A percentile compares a stretch with the other conserved stretches of the same genome.
Evolutionary conservation across 768 basidiomycete species (phyloP).

Genomic region (Cantharellus cinnabarinus): DNA sequence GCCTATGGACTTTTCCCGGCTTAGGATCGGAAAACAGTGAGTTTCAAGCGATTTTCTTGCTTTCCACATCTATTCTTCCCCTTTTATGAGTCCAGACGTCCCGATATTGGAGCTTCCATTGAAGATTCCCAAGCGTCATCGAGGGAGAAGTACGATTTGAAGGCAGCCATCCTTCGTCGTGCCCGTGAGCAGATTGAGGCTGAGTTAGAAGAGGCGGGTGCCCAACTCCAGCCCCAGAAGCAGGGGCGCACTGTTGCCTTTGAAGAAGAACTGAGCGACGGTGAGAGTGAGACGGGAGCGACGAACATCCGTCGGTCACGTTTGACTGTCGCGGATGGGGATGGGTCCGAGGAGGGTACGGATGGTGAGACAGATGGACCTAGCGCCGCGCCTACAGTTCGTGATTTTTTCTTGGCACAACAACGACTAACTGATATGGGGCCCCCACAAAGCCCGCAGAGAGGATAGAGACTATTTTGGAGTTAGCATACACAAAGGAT

Average conservation of each 20-base stretch:
- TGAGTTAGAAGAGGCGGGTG: constrained; percentile 35
- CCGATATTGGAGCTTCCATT: too few relatives aligned
- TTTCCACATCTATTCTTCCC: too few relatives aligned
- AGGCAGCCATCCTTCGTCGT: constrained; percentile 60
- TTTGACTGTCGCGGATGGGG: constrained; percentile 19
- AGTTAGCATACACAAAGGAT: constrained; percentile 56
- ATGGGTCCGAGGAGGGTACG: constrained; percentile 12
- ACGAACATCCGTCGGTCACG: background rate
- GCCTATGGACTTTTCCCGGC: constrained; percentile 35
- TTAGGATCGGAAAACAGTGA: constrained; percentile 41
- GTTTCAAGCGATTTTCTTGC: constrained; percentile 9
- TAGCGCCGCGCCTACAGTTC: background rate
- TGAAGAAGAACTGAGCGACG: constrained; percentile 29
- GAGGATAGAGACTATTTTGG: constrained; percentile 39
- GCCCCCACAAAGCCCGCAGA: constrained; percentile 9
- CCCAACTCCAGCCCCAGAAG: constrained; percentile 15
- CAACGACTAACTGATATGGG: constrained; percentile 3
- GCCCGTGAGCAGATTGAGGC: constrained; percentile 42
- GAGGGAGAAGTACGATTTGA: constrained; percentile 29
- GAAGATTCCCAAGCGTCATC: too few relatives aligned
- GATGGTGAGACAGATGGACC: constrained; percentile 3
- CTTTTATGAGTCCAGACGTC: too few relatives aligned
- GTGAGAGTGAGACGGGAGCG: constrained; percentile 4
- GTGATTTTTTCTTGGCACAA: constrained; percentile 1
- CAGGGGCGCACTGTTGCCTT: constrained; percentile 19